Conservation (phyloP, 1,139 yeast species). For the Zhuliangozyma parablackwelliae region DNA sequence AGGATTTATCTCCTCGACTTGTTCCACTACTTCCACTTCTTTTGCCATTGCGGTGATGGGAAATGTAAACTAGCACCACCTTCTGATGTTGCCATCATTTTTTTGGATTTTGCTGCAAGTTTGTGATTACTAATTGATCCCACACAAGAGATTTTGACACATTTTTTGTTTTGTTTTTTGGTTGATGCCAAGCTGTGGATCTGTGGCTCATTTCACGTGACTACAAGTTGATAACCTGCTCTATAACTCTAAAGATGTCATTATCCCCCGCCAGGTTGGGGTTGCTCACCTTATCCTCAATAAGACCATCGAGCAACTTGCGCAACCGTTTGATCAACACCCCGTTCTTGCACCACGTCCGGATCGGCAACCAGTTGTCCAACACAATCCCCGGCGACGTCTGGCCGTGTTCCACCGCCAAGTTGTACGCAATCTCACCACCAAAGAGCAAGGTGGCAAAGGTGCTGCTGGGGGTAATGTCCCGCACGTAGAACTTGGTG, state of each 20-base stretch:
- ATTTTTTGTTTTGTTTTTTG: too few species aligned
- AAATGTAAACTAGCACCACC: too few species aligned
- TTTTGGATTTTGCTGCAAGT: too few species aligned
- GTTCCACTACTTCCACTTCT: too few species aligned
- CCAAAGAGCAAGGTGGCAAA: conserved; percentile 75
- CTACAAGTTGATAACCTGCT: conserved; percentile 10
- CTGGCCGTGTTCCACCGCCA: conserved; percentile 33
- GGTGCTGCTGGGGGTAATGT: conserved; percentile 73
- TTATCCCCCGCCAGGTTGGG: conserved; percentile 15
- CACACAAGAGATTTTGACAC: too few species aligned
- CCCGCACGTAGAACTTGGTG: conserved; percentile 64
- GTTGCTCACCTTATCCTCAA: conserved; percentile 47
- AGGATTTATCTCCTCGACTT: not conserved
- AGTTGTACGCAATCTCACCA: conserved; percentile 68
- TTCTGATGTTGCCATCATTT: too few species aligned
- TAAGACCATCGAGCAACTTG: conserved; percentile 58
- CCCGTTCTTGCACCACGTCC: conserved; percentile 93
- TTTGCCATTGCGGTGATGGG: too few species aligned
- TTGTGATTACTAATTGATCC: too few species aligned
- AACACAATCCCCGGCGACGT: conserved; percentile 63
- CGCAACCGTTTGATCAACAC: conserved; percentile 73
- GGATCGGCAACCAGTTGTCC: conserved; percentile 76
- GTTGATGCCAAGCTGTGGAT: too few species aligned
- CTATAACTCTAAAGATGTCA: conserved; percentile 14
- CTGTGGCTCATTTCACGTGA: not conserved